Evolutionary conservation across 2,329 filamentous ascomycete species (phyloP).

Genomic region (Rosellinia necatrix): DNA sequence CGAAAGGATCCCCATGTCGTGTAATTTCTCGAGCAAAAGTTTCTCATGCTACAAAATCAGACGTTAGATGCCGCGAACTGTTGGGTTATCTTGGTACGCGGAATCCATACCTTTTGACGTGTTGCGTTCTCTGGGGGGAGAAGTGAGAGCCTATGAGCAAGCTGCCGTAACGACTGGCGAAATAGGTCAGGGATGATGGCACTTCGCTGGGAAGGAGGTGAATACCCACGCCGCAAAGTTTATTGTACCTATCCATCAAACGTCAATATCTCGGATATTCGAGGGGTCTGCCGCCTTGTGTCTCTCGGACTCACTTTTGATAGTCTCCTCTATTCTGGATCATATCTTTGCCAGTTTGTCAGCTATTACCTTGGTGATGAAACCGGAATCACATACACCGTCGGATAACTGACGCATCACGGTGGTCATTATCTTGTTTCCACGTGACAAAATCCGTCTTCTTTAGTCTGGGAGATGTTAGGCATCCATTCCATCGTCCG

Average conservation of each 20-base stretch:
- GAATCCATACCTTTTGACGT: constrained; percentile 61
- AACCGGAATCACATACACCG: constrained; percentile 47
- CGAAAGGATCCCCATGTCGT: constrained; percentile 86
- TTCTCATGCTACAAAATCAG: constrained; percentile 65
- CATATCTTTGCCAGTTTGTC: constrained; percentile 55
- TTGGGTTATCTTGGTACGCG: background rate
- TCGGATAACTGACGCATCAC: constrained; percentile 74
- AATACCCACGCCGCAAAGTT: constrained; percentile 70
- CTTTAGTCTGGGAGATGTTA: constrained; percentile 59
- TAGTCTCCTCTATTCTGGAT: constrained; percentile 91
- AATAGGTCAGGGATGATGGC: background rate
- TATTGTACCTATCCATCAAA: constrained; percentile 47
- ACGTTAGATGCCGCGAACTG: background rate
- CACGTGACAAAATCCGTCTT: constrained; percentile 93
- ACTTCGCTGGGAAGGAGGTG: background rate
- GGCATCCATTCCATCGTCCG: too few relatives aligned
- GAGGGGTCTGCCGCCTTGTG: background rate
- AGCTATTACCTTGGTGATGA: background rate
- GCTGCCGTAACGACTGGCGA: constrained; percentile 75
- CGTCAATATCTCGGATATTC: constrained; percentile 1
- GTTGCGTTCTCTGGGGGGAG: constrained; percentile 79
- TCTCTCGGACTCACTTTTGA: constrained; percentile 43
- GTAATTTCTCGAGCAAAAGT: constrained; percentile 86
- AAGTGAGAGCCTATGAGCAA: constrained; percentile 85
- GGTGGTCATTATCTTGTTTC: constrained; percentile 85